These are phyloP conservation scores for Trichocladium uniseriatum DNA, from an alignment of 495 filamentous ascomycete species.

Conservation along the genomic window DNA sequence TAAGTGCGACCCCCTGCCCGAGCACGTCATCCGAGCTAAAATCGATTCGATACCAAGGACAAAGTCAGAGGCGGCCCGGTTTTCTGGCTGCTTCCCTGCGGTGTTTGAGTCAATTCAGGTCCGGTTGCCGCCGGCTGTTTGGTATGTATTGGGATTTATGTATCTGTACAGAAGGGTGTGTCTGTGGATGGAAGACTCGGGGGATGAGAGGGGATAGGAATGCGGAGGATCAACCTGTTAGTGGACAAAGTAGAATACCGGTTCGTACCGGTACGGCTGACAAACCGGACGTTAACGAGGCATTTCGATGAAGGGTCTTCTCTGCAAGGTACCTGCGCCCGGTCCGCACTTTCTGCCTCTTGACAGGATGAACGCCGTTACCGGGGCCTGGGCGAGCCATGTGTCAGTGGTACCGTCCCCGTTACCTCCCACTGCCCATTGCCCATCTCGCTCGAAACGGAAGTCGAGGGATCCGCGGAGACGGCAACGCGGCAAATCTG, in stretches of 20 bases:
- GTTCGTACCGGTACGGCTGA: too few species aligned
- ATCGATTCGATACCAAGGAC: background rate
- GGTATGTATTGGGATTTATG: too few species aligned
- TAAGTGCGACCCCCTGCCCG: slow-evolving; percentile 11
- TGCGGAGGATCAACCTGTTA: too few species aligned
- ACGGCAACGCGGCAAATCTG: slow-evolving; percentile 10
- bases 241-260: too few species aligned
- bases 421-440: background rate
- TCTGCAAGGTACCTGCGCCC: background rate
- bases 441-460: background rate
- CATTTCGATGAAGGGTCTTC: too few species aligned
- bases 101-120: background rate
- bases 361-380: slow-evolving; percentile 7
- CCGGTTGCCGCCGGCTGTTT: too few species aligned
- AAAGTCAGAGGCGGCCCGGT: too few species aligned
- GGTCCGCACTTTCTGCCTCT: background rate
- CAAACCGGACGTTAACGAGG: too few species aligned
- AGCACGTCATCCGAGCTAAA: slow-evolving; percentile 42
- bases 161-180: too few species aligned
- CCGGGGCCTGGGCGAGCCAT: slow-evolving; percentile 4
- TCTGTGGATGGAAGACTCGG: too few species aligned
- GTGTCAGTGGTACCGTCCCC: background rate
- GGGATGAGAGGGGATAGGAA: too few species aligned
- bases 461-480: slow-evolving; percentile 5
- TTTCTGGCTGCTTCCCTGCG: background rate